Conservation (phyloP, 768 basidiomycete species). For the Tylopilus sp. region DNA sequence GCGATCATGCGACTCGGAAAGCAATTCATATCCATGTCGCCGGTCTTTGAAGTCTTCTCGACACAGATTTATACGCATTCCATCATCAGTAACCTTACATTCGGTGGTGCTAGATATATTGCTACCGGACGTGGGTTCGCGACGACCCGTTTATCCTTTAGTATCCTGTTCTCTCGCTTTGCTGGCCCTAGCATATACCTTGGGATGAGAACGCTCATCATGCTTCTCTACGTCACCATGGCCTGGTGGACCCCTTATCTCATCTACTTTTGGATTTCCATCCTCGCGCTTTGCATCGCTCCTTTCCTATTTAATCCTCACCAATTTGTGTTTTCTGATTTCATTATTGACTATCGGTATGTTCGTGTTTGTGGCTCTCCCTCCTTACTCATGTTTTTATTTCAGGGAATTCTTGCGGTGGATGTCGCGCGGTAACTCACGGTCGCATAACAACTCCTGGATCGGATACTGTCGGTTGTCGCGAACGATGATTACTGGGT, state of each 20-base stretch:
- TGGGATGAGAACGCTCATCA: constrained; percentile 88
- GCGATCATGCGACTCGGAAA: constrained; percentile 90
- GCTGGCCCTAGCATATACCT: constrained; percentile 98
- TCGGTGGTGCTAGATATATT: constrained; percentile 97
- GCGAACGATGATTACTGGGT: constrained; percentile 99
- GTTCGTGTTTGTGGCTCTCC: constrained; percentile 16
- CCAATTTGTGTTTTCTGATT: constrained; percentile 96
- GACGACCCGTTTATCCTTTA: constrained; percentile 91
- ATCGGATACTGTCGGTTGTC: constrained; percentile 98
- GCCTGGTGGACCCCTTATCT: constrained; percentile 89
- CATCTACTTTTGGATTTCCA: constrained; percentile 98
- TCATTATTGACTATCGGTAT: constrained; percentile 91
- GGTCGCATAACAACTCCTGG: constrained; percentile 98
- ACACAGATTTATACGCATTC: constrained; percentile 99
- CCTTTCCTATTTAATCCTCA: constrained; percentile 99
- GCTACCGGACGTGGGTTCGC: constrained; percentile 99
- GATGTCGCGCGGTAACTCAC: constrained; percentile 99
- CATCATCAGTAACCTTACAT: constrained; percentile 93
- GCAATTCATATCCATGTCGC: constrained; percentile 92
- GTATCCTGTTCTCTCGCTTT: constrained; percentile 95
- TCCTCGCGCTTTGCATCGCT: constrained; percentile 85
- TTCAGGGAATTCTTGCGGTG: constrained; percentile 93
- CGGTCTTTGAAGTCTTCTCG: constrained; percentile 95
- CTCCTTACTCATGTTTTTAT: neutral
- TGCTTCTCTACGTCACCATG: constrained; percentile 92